A percentile compares a stretch with the other conserved stretches of the same genome.
These are phyloP conservation scores for Microsporum ferrugineum DNA, from an alignment of 2,329 filamentous ascomycete species.

Conservation along the genomic window DNA sequence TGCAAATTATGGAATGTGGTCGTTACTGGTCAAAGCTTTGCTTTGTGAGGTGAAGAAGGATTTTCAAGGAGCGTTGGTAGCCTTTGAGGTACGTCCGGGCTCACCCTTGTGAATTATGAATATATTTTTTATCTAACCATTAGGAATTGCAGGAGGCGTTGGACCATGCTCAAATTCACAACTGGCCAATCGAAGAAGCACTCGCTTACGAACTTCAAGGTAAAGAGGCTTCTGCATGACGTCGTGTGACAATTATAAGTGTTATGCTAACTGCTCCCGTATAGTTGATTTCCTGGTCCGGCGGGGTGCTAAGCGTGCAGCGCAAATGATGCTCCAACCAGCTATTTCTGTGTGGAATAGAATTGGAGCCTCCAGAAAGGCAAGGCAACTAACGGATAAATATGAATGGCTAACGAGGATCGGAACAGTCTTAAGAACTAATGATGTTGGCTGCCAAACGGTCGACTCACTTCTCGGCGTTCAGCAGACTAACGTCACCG, in stretches of 20 bases:
- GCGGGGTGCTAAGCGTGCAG: constrained; percentile 47
- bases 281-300: constrained; percentile 49
- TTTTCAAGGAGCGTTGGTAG: constrained; percentile 35
- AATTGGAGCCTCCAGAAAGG: constrained; percentile 49
- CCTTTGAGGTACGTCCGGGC: constrained; percentile 23
- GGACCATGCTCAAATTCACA: constrained; percentile 49
- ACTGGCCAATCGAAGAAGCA: constrained; percentile 49
- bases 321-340: constrained; percentile 47
- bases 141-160: constrained; percentile 39
- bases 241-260: background rate
- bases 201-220: constrained; percentile 51
- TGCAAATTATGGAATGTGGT: constrained; percentile 50
- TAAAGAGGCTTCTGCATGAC: constrained; percentile 12
- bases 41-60: constrained; percentile 40
- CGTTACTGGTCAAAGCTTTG: constrained; percentile 45
- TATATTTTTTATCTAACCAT: background rate
- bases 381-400: constrained; percentile 45
- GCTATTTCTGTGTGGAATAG: constrained; percentile 48
- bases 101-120: background rate
- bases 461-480: constrained; percentile 38
- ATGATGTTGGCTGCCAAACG: constrained; percentile 49
- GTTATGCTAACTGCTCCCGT: constrained; percentile 18
- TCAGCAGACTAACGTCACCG: constrained; percentile 9
- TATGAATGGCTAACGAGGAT: constrained; percentile 51
- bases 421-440: constrained; percentile 39